Percentiles rank a stretch among this genome's conserved stretches.
phyloP scores from a whole-genome alignment of 768 basidiomycete genomes.

The Pleurotus salmoneostramineus region DNA sequence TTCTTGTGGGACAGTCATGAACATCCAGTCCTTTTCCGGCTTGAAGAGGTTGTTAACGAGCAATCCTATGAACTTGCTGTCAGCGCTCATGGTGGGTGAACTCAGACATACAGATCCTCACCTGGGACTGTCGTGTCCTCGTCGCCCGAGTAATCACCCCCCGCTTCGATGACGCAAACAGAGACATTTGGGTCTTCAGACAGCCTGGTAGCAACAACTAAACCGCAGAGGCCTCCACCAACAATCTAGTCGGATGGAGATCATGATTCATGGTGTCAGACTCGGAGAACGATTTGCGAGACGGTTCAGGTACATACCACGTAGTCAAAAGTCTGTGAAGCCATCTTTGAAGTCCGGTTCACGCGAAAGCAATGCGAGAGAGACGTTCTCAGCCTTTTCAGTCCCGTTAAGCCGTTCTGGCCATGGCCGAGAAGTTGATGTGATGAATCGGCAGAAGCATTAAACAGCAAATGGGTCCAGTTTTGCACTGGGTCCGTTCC shows the following conservation, averaged over 20 bases:
- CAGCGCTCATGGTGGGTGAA: background rate
- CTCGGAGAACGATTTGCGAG: too few relatives aligned
- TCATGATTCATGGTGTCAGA: background rate
- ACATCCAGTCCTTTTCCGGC: background rate
- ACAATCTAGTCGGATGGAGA: conserved; percentile 1
- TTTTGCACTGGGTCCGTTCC: too few relatives aligned
- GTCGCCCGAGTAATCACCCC: background rate
- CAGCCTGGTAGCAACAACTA: background rate
- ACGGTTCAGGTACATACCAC: background rate
- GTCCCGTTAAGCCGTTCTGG: background rate
- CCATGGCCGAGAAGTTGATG: too few relatives aligned
- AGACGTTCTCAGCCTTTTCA: background rate
- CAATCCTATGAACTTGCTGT: background rate
- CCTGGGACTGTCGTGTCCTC: background rate
- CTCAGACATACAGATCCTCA: background rate
- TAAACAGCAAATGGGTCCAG: too few relatives aligned
- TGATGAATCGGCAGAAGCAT: too few relatives aligned
- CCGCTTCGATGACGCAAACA: conserved; percentile 4
- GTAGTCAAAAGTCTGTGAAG: background rate
- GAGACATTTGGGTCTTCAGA: background rate
- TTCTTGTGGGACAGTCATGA: background rate
- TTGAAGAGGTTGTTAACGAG: background rate
- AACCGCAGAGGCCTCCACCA: conserved; percentile 11
- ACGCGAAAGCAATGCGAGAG: background rate
- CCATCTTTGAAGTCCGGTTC: too few relatives aligned